Evolutionary conservation across 148 eudicot species (phyloP), one percentile per base, ranked within the genome.

Genomic region (Simmondsia chinensis): DNA sequence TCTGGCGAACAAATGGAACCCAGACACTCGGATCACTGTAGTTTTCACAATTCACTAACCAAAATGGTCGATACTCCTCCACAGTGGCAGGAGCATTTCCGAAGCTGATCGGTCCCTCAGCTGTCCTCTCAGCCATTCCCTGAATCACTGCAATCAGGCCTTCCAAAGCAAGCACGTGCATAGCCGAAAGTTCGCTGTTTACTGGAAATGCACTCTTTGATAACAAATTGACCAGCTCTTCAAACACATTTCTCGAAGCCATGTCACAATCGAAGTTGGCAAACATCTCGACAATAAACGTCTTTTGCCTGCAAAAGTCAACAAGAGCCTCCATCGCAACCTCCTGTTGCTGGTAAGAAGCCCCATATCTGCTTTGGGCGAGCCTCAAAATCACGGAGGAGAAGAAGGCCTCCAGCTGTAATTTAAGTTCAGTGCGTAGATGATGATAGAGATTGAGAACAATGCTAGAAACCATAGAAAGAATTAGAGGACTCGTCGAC

Each of bases 311-410:
- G 43, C 97, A 89, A 49, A 84, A 79, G 69, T 89, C 97, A 63
- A 85, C 91, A 62, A 89, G 84, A 39, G 97, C 80, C 61, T 89
- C 97, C 97, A 89, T 81, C 41, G 88, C 95, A 65, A 81, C 97
- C 64, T 89, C 95, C 68, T 89, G 87, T 57, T 78, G 97, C 60
- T 78, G 97, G 57, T 85, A 84, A 39, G 87, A 78, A 61, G 88
- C 84, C 48, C 93, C 95, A 58, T 81, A 71, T 72, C 79, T 73
- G 65, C 82, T 89, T 53, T 78, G 82, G 33, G 95, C 84, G 37
- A 81, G 69, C 64, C 93, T 74, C 66, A 84, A 61, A 43, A 89
- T 56, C 66, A 89, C 88, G 62, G 74, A 75, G 36, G 87, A 57
- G 58, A 89, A 73, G 61, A 89, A 89, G 46, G 97, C 93, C 72